Percentiles rank a stretch among this genome's conserved stretches.
phyloP scores from a whole-genome alignment of 768 basidiomycete species.

The Paxillus rubicundulus region DNA sequence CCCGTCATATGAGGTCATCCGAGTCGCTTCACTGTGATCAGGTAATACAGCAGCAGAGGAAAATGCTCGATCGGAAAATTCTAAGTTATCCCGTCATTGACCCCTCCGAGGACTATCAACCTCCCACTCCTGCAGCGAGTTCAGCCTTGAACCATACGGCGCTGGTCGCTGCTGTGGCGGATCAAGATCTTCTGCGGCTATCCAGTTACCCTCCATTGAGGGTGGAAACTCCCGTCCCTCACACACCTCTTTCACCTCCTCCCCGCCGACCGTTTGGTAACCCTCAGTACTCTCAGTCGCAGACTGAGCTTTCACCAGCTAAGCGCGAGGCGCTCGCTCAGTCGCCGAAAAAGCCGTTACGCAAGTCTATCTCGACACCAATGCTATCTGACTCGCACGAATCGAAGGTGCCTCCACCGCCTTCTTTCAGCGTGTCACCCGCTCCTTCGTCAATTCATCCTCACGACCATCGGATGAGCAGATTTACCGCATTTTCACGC shows the following conservation, averaged over 20 bases:
- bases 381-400: conserved; percentile 46
- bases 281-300: conserved; percentile 54
- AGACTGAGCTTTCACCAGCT: conserved; percentile 44
- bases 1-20: conserved; percentile 19
- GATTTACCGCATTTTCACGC: conserved; percentile 22
- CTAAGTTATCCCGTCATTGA: conserved; percentile 40
- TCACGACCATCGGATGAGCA: conserved; percentile 25
- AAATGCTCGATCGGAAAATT: conserved; percentile 43
- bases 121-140: conserved; percentile 16
- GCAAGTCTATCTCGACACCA: conserved; percentile 55
- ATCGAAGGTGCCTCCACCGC: conserved; percentile 41
- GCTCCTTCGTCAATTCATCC: conserved; percentile 18
- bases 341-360: conserved; percentile 29
- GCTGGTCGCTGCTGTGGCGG: conserved; percentile 16
- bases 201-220: conserved; percentile 51
- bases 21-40: conserved; percentile 22
- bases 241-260: conserved; percentile 64
- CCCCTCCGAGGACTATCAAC: conserved; percentile 30
- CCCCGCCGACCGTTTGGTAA: conserved; percentile 47
- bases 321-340: conserved; percentile 3
- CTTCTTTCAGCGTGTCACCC: conserved; percentile 33
- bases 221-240: conserved; percentile 63
- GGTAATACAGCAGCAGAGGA: conserved; percentile 23
- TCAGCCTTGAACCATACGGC: conserved; percentile 7
- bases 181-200: conserved; percentile 34